Evolutionary conservation across 202 grass and related monocot species (phyloP).

Genomic region (Hordeum pubiflorum): DNA sequence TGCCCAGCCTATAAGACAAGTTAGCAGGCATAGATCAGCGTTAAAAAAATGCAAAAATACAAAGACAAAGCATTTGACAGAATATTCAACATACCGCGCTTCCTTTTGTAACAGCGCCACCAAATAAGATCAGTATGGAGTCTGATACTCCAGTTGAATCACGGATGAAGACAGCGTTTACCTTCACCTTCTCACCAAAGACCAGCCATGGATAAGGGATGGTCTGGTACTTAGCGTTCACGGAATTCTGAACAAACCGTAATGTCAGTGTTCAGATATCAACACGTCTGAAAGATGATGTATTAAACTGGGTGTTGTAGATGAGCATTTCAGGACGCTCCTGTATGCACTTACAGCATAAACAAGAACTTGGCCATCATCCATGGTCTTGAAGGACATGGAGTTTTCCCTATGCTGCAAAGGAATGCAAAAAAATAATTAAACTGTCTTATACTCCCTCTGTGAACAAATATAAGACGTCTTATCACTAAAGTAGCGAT

Average conservation of each 20-base stretch:
- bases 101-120: slow-evolving; percentile 64
- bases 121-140: slow-evolving; percentile 87
- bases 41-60: slow-evolving; percentile 20
- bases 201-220: slow-evolving; percentile 94
- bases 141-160: slow-evolving; percentile 93
- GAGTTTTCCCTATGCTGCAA: slow-evolving; percentile 90
- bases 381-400: slow-evolving; percentile 98
- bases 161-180: slow-evolving; percentile 87
- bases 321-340: background rate
- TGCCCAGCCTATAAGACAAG: slow-evolving; percentile 52
- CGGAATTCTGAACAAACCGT: slow-evolving; percentile 61
- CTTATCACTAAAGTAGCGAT: no score
- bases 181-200: slow-evolving; percentile 96
- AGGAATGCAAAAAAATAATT: slow-evolving; percentile 13
- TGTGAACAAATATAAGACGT: no score
- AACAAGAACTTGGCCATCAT: slow-evolving; percentile 98
- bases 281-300: background rate
- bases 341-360: slow-evolving; percentile 66
- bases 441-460: background rate
- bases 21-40: slow-evolving; percentile 12
- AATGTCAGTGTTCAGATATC: slow-evolving; percentile 17
- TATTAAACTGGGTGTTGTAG: background rate
- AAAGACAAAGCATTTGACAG: slow-evolving; percentile 3
- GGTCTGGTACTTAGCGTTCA: slow-evolving; percentile 87
- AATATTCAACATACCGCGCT: slow-evolving; percentile 44